Conservation (phyloP, 2,329 filamentous ascomycete species). For the Rhinocladiella mackenziei region DNA sequence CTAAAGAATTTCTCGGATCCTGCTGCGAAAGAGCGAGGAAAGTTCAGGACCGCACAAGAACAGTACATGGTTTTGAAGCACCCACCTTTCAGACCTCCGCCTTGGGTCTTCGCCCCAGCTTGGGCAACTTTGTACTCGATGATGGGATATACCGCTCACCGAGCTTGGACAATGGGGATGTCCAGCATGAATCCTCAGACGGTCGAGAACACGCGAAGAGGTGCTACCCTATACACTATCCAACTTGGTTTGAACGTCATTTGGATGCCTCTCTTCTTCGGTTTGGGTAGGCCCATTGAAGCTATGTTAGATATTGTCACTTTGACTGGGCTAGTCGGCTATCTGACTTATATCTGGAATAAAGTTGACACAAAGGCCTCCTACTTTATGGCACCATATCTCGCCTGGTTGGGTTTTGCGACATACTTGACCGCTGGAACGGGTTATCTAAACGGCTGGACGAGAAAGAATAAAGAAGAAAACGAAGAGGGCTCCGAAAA, state of each 20-base stretch:
- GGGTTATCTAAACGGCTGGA: slow-evolving; percentile 67
- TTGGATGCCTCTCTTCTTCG: slow-evolving; percentile 94
- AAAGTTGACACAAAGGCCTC: slow-evolving; percentile 68
- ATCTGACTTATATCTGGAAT: slow-evolving; percentile 72
- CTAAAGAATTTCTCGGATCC: slow-evolving; percentile 24
- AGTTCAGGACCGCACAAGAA: slow-evolving; percentile 33
- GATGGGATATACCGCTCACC: slow-evolving; percentile 88
- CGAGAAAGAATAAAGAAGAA: slow-evolving; percentile 40
- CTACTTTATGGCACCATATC: slow-evolving; percentile 73
- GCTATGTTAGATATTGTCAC: slow-evolving; percentile 72
- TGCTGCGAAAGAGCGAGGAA: slow-evolving; percentile 22
- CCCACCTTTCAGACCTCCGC: slow-evolving; percentile 54
- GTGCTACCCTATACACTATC: slow-evolving; percentile 76
- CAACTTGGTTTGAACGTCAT: slow-evolving; percentile 80
- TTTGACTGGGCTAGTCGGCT: slow-evolving; percentile 67
- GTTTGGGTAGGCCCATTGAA: slow-evolving; percentile 65
- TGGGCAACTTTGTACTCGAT: slow-evolving; percentile 59
- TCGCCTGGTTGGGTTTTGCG: slow-evolving; percentile 82
- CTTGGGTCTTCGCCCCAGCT: slow-evolving; percentile 56
- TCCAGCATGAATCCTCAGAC: slow-evolving; percentile 54
- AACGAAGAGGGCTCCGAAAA: slow-evolving; percentile 6
- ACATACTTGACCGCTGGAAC: slow-evolving; percentile 74
- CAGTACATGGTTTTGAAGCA: slow-evolving; percentile 40
- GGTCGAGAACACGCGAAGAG: slow-evolving; percentile 59
- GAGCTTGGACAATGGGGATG: slow-evolving; percentile 63